Base-by-base conservation (phyloP, 306 rosid genomes). In the Cajanus cajan region DNA sequence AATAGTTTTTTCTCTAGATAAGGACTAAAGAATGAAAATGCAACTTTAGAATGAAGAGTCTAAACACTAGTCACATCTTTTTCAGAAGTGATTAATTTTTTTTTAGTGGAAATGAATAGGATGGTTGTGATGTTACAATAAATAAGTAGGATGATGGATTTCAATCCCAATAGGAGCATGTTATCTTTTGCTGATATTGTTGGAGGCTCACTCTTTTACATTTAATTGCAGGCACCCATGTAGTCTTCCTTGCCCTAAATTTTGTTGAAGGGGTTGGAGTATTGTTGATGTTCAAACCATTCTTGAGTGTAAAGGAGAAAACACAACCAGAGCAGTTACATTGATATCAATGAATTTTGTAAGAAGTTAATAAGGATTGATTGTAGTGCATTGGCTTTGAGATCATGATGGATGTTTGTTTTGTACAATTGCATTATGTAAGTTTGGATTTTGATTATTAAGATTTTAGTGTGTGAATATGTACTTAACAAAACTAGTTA, bases 211-310 rank as follows among this genome's bases (percentile, higher is more conserved):
- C 1, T 37, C 14, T 58, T 59, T n/a, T 33, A 10, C 34, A 8
- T 55, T 55, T 4, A 24, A 66, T 2, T 61, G 52, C 64, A 79
- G 87, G 87, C 16, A 37, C 81, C 16, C 87, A 79, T 69, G 9
- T 74, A 65, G 87, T 80, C 0, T 80, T 80, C 61, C 34, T 64
- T 51, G 78, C 34, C 50, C 40, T 80, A 0, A 80, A 80, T 73
- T 31, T 72, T 51, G 36, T 80, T 51, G 84, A 73, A 72, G 79
- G 68, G 52, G 2, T 80, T 40, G 84, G 68, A 73, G 52, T 80
- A 34, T 34, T 73, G 9, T 43, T 80, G 36, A 80, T 50, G 43
- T 72, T 80, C 59, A 73, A 80, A 80, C 83, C 83, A 39, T 80
- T 80, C 48, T 39, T 80, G 2, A 40, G 11, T 25, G 78, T 50